Evolutionary conservation across 2,329 filamentous ascomycete genomes (phyloP), one percentile per base, ranked within the genome.

Genomic region (Penicillium sp.): DNA sequence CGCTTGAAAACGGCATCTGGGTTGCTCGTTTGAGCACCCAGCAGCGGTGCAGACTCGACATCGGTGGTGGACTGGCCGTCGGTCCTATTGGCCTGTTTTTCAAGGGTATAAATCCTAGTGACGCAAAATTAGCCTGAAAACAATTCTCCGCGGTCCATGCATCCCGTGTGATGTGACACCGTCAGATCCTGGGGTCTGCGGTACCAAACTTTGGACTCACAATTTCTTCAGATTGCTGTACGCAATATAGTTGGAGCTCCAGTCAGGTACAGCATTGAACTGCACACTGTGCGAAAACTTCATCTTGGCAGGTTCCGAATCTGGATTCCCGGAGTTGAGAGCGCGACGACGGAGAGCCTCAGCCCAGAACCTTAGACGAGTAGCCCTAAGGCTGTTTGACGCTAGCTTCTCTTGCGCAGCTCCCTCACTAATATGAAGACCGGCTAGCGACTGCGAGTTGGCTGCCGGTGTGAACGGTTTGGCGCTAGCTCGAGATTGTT

Each of bases 231-330:
- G 83, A 70, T 97, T 97, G 78, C 92, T 97, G 77, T 99, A 99
- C 56, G 92, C 90, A 70, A 99, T 95, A 76, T 99, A 99, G 75
- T 97, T 87, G 67, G 88, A 92, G 79, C 91, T 97, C 94, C 94
- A 99, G 77, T 99, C 94, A n/a, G 94, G 94, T 66, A 99, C 94
- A 60, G 94, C 92, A 79, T 99, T 99, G 79, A 99, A 99, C 81
- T 99, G 94, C 66, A 99, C 88, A 77, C 93, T 97, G 75, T 99
- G 94, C 16, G 93, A 97, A 82, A 99, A 99, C 87, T 97, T 97
- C 94, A 99, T 99, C 71, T 91, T 90, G 85, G 89, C 87, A 62
- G 81, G 21, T 16, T 64, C 50, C 29, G 53, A 29, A 41, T 59
- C 49, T 46, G 48, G 45, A 43, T 54, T 53, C 31, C 39, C 45